Percentiles rank a stretch among this genome's conserved stretches.
phyloP scores from a whole-genome alignment of 371 early-diverging fungal species.

The Polyrhizophydium stewartii region DNA sequence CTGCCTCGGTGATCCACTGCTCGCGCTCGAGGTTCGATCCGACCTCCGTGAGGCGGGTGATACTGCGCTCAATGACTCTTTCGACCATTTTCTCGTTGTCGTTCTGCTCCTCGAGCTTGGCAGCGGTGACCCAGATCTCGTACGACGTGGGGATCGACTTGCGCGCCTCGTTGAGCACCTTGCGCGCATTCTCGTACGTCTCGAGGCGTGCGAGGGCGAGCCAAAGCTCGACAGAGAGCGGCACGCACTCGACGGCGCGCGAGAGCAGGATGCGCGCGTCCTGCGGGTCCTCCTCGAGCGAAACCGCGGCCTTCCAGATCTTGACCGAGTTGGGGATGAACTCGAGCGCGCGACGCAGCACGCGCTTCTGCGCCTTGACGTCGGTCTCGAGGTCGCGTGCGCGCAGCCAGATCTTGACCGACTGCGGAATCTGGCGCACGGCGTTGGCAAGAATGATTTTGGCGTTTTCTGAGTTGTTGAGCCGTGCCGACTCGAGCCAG shows the following conservation, averaged over 20 bases:
- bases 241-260: conserved; percentile 90
- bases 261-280: conserved; percentile 88
- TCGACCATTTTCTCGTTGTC: conserved; percentile 63
- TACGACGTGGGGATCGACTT: conserved; percentile 79
- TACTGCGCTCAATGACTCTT: conserved; percentile 68
- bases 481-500: conserved; percentile 93
- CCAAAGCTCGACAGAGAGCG: conserved; percentile 90
- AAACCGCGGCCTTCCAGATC: conserved; percentile 90
- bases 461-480: conserved; percentile 79
- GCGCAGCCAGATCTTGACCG: conserved; percentile 89
- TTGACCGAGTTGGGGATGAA: conserved; percentile 87
- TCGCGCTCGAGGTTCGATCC: conserved; percentile 78
- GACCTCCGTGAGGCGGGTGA: conserved; percentile 57
- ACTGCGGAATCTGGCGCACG: conserved; percentile 82
- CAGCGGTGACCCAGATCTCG: conserved; percentile 94
- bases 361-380: conserved; percentile 66
- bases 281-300: conserved; percentile 86
- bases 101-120: conserved; percentile 84
- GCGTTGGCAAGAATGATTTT: conserved; percentile 89
- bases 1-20: conserved; percentile 89
- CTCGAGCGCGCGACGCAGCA: conserved; percentile 92
- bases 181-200: conserved; percentile 82
- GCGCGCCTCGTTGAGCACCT: conserved; percentile 88
- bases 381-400: conserved; percentile 87
- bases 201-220: conserved; percentile 90